Evolutionary conservation across 805 yeast species (phyloP).

Genomic region (Metschnikowia vanudenii): DNA sequence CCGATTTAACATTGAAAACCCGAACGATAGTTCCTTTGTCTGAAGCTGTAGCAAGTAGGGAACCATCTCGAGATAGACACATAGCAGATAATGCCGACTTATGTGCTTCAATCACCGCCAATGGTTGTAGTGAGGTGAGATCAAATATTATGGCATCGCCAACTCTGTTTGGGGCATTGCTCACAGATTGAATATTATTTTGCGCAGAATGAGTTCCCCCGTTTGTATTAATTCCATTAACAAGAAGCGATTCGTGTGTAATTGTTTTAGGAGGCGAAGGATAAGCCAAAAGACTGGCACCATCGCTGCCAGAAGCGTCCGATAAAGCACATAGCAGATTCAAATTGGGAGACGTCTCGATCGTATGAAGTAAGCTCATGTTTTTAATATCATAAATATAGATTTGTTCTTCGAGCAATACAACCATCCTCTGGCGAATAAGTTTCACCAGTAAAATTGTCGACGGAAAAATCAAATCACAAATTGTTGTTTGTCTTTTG

Average conservation of each 20-base stretch:
- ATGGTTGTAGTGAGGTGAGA: conserved; percentile 66
- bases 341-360: conserved; percentile 42
- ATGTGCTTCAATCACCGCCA: conserved; percentile 85
- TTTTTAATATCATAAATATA: conserved; percentile 42
- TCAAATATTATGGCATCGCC: conserved; percentile 83
- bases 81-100: conserved; percentile 70
- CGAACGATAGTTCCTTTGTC: conserved; percentile 87
- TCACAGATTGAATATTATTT: conserved; percentile 40
- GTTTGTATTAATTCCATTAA: conserved; percentile 39
- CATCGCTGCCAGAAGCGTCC: conserved; percentile 28
- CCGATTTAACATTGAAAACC: conserved; percentile 68
- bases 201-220: conserved; percentile 41
- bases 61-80: conserved; percentile 71
- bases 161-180: conserved; percentile 44
- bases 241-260: conserved; percentile 42
- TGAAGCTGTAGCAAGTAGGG: conserved; percentile 83
- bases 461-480: conserved; percentile 44
- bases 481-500: conserved; percentile 52
- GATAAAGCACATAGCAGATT: conserved; percentile 65
- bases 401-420: conserved; percentile 43
- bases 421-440: conserved; percentile 33
- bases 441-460: conserved; percentile 40
- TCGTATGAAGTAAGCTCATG: conserved; percentile 43
- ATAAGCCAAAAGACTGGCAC: conserved; percentile 60
- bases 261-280: conserved; percentile 71